Percentiles rank a stretch among this genome's conserved stretches.
These are phyloP conservation scores for Conringia planisiliqua DNA, from an alignment of 345 rosid species.

Conservation along the genomic window DNA sequence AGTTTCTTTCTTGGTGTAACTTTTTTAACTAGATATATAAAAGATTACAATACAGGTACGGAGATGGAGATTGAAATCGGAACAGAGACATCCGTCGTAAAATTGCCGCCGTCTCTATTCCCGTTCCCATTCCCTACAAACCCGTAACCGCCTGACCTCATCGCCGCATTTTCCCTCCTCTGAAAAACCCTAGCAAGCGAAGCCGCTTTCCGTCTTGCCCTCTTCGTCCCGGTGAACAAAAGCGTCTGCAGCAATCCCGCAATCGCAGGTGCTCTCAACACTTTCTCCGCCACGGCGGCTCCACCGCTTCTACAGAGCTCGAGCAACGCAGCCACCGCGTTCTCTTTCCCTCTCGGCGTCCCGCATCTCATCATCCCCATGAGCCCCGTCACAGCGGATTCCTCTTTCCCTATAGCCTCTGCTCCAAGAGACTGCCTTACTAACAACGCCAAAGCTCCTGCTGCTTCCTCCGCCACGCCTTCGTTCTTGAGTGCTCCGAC, in stretches of 20 bases:
- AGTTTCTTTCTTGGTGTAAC: neutral
- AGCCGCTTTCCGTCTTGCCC: conserved; percentile 93
- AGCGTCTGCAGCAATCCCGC: conserved; percentile 73
- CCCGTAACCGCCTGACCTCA: conserved; percentile 62
- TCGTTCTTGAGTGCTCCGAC: conserved; percentile 67
- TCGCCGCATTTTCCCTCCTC: conserved; percentile 58
- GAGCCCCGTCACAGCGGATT: conserved; percentile 59
- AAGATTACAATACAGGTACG: conserved; percentile 38
- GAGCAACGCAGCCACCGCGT: conserved; percentile 88
- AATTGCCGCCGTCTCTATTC: conserved; percentile 18
- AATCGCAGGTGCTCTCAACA: conserved; percentile 72
- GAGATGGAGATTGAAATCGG: conserved; percentile 60
- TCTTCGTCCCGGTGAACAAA: conserved; percentile 83
- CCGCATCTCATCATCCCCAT: conserved; percentile 87
- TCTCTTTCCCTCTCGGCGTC: conserved; percentile 91
- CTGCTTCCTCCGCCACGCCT: conserved; percentile 90
- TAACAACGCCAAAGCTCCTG: conserved; percentile 80
- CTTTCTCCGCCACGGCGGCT: conserved; percentile 60
- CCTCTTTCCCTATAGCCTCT: conserved; percentile 73
- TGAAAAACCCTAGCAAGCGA: conserved; percentile 91
- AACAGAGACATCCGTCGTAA: conserved; percentile 60
- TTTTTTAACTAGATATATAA: neutral
- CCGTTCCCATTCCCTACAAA: conserved; percentile 51
- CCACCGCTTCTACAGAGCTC: conserved; percentile 89
- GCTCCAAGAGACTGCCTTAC: conserved; percentile 80